Evolutionary conservation across 2,329 filamentous ascomycete genomes (phyloP).

Genomic region (Verticillium nonalfalfae): DNA sequence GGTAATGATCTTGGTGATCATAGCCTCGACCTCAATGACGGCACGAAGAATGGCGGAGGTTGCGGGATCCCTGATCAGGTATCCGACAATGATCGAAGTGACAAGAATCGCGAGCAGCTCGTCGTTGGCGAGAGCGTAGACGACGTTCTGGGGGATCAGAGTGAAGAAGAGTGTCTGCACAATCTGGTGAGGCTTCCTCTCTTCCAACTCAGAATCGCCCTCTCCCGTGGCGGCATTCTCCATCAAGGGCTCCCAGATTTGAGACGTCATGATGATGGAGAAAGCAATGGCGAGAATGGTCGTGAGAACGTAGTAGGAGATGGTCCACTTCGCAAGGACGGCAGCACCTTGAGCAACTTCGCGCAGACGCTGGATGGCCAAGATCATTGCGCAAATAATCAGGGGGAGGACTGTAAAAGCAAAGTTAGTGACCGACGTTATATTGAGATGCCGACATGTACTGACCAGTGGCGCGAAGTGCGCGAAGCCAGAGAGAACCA

Average conservation of each 20-base stretch:
- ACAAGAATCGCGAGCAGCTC: conserved; percentile 40
- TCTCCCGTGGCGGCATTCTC: conserved; percentile 8
- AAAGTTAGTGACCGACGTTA: not conserved
- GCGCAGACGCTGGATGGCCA: conserved; percentile 40
- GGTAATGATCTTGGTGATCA: conserved; percentile 38
- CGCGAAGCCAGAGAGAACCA: conserved; percentile 41
- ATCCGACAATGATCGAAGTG: conserved; percentile 37
- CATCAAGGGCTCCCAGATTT: conserved; percentile 43
- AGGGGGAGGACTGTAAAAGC: conserved; percentile 37
- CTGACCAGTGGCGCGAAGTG: conserved; percentile 40
- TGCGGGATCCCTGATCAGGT: conserved; percentile 29
- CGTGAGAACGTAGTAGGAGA: conserved; percentile 42
- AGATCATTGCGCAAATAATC: conserved; percentile 45
- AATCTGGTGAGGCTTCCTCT: conserved; percentile 29
- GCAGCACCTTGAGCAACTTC: conserved; percentile 35
- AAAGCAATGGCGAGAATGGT: conserved; percentile 42
- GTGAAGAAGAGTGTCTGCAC: conserved; percentile 42
- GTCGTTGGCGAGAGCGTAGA: conserved; percentile 37
- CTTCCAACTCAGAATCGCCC: conserved; percentile 7
- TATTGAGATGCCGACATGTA: conserved; percentile 2
- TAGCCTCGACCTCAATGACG: conserved; percentile 38
- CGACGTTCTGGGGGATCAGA: conserved; percentile 41
- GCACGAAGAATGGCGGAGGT: conserved; percentile 31
- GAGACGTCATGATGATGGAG: conserved; percentile 35
- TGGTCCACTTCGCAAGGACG: conserved; percentile 38